Conservation (phyloP, 2,329 filamentous ascomycete genomes). For the Aspergillus aculeatinus region DNA sequence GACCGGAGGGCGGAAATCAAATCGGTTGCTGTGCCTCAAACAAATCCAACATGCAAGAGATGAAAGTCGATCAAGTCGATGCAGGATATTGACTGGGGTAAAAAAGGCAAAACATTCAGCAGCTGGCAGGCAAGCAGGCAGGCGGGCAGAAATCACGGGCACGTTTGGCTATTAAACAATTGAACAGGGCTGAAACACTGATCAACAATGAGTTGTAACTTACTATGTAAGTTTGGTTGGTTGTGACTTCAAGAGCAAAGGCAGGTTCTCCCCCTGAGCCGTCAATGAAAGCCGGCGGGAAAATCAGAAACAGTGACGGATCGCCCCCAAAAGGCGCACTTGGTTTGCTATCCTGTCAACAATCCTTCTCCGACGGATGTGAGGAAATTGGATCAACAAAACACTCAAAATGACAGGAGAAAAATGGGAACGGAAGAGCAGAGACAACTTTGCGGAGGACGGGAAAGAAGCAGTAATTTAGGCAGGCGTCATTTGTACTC, state of each 20-base stretch:
- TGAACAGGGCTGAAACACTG: constrained; percentile 1
- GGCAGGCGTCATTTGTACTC: background rate
- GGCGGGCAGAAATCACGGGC: constrained; percentile 1
- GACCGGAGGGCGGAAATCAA: background rate
- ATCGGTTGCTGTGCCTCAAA: too few relatives aligned
- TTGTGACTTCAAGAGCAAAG: background rate
- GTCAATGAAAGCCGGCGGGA: background rate
- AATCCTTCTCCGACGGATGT: background rate
- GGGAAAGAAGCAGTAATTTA: background rate
- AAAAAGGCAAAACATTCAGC: background rate
- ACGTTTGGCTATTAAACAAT: constrained; percentile 1
- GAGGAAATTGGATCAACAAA: background rate
- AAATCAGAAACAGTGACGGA: background rate
- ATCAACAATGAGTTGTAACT: background rate
- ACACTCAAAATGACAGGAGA: background rate
- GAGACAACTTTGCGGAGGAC: background rate
- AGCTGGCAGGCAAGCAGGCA: background rate
- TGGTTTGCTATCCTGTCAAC: background rate
- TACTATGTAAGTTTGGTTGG: background rate
- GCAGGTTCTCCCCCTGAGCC: background rate
- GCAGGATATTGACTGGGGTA: background rate
- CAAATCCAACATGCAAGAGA: too few relatives aligned
- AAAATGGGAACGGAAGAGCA: background rate
- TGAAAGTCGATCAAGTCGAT: background rate
- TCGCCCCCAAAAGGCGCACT: background rate